These are phyloP conservation scores for Eutrema salsugineum DNA, from an alignment of 441 rosid species.

Conservation along the genomic window DNA sequence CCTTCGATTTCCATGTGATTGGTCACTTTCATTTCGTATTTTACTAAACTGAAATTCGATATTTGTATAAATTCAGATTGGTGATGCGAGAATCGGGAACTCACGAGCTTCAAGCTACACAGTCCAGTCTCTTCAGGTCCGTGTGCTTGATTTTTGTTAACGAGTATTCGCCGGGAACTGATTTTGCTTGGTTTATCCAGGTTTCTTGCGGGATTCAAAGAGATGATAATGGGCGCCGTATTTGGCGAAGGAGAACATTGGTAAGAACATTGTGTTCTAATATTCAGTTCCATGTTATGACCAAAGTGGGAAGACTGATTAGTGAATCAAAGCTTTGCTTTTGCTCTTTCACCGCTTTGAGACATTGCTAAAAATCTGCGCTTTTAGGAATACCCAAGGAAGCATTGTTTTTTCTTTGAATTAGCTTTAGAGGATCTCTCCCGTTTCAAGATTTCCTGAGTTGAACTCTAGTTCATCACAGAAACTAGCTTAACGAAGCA, in stretches of 20 bases:
- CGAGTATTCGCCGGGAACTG: background rate
- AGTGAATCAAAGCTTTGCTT: background rate
- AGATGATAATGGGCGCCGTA: conserved; percentile 46
- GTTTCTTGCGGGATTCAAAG: conserved; percentile 37
- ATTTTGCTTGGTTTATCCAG: conserved; percentile 26
- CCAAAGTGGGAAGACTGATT: background rate
- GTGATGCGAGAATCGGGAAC: conserved; percentile 13
- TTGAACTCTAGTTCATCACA: background rate
- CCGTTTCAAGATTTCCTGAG: background rate
- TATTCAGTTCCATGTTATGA: background rate
- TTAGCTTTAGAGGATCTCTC: background rate
- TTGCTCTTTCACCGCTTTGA: background rate
- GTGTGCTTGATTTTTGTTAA: background rate
- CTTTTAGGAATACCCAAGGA: background rate
- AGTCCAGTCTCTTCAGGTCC: conserved; percentile 38
- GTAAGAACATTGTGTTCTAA: conserved; percentile 23
- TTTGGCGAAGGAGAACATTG: conserved; percentile 78
- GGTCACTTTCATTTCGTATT: background rate
- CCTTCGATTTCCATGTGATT: background rate
- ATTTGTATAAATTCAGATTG: conserved; percentile 27
- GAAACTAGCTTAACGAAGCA: background rate
- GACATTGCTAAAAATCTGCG: background rate
- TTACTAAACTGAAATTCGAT: background rate
- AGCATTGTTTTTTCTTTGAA: background rate
- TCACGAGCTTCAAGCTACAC: conserved; percentile 9